Base-by-base conservation (phyloP, 441 rosid genomes). In the Corymbia citriodora region DNA sequence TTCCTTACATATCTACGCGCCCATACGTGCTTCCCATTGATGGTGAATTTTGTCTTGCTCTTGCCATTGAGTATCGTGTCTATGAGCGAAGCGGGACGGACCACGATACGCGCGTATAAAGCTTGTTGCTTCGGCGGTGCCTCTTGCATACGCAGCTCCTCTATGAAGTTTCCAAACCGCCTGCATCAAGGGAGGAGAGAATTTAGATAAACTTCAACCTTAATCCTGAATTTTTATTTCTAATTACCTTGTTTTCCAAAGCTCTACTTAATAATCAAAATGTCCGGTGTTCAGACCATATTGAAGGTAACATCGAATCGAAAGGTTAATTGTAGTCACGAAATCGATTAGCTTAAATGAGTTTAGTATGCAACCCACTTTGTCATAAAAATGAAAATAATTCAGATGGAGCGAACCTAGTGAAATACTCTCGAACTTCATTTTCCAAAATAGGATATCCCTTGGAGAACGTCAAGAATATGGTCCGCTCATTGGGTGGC, bases 11-110 rank as follows among this genome's bases (percentile, higher is more conserved):
- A 97, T 89, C 93, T 97, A 4, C 98, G 90, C n/a, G 96, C 97
- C 97, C 95, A 93, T 45, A 94, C 97, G 90, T 97, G 99, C 91
- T 97, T 97, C 6, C 98, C 98, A 89, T 95, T 94, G 55, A 97
- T 96, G 90, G 92, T 90, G 93, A 93, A 96, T 88, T 96, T 97
- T 14, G 90, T 95, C 90, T 92, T 95, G 87, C 19, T 63, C 70
- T 36, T 90, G 21, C 92, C 93, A 3, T 61, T 90, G 16, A 96
- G 93, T 10, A 96, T 86, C 52, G 86, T 72, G 14, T 89, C 89
- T n/a, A 96, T 89, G 48, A 52, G 52, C 7, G 87, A 61, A 3
- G 93, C 83, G 13, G 96, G 89, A 6, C 9, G 81, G 87, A 97
- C 90, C 52, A 96, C 95, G 65, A 97, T 92, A 19, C 92, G 93